Conservation (phyloP, 371 early-diverging fungal species). For the Mycotypha africana region DNA sequence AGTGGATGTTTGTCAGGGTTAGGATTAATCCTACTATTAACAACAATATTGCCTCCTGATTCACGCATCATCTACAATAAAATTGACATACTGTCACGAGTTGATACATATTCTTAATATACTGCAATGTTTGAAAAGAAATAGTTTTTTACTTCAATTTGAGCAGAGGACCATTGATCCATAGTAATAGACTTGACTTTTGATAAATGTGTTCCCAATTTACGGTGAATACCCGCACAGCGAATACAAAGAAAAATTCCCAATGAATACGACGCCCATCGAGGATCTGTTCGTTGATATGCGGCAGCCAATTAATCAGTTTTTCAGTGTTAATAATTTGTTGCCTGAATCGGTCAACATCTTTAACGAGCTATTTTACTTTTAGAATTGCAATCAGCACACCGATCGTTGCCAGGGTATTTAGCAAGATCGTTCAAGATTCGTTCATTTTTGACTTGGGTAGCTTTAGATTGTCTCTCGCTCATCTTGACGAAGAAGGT, state of each 20-base stretch:
- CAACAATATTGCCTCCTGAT: conserved; percentile 79
- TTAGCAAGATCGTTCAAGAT: conserved; percentile 67
- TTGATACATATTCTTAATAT: conserved; percentile 13
- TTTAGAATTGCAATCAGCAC: conserved; percentile 77
- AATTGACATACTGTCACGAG: too few relatives aligned
- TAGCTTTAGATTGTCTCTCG: conserved; percentile 37
- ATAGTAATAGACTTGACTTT: conserved; percentile 89
- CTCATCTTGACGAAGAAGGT: conserved; percentile 25
- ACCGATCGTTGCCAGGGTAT: conserved; percentile 69
- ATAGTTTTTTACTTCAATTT: too few relatives aligned
- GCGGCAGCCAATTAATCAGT: too few relatives aligned
- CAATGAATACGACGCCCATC: conserved; percentile 94
- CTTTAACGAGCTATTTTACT: conserved; percentile 37
- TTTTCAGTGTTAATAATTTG: too few relatives aligned
- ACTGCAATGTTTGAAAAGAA: too few relatives aligned
- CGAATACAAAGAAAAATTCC: conserved; percentile 94
- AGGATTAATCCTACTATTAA: conserved; percentile 71
- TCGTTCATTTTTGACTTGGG: conserved; percentile 49
- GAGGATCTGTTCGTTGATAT: conserved; percentile 76
- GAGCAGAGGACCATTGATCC: conserved; percentile 92
- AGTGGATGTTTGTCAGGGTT: conserved; percentile 61
- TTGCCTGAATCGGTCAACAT: too few relatives aligned
- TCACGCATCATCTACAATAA: conserved; percentile 47
- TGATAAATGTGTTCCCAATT: conserved; percentile 91
- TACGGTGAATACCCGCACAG: conserved; percentile 90